A percentile compares a stretch with the other conserved stretches of the same genome.
Evolutionary conservation across 352 stramenopile genomes (phyloP).

Genomic region (Phytophthora boehmeriae): DNA sequence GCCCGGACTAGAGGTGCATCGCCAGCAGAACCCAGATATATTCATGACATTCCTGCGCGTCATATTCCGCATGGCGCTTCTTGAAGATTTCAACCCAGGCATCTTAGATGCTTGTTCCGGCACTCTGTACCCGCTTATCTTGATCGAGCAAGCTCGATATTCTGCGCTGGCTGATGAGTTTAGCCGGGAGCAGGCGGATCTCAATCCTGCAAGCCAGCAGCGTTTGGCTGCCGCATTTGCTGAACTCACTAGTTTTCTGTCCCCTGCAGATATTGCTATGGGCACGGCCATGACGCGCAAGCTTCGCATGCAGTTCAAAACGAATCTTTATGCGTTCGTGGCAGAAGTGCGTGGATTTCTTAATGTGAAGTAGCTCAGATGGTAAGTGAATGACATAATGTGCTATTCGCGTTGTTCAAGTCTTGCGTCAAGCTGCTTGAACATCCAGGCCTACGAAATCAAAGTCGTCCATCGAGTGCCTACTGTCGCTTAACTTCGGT

Average conservation of each 20-base stretch:
- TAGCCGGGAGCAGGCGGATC: slow-evolving; percentile 47
- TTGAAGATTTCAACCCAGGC: slow-evolving; percentile 78
- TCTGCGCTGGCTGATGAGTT: slow-evolving; percentile 72
- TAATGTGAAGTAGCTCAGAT: slow-evolving; percentile 66
- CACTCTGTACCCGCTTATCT: slow-evolving; percentile 80
- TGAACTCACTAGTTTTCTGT: slow-evolving; percentile 71
- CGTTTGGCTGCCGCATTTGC: slow-evolving; percentile 65
- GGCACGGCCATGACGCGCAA: slow-evolving; percentile 67
- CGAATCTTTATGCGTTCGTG: slow-evolving; percentile 82
- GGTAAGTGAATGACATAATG: slow-evolving; percentile 2
- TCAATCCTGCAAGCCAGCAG: slow-evolving; percentile 51
- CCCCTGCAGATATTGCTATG: slow-evolving; percentile 63
- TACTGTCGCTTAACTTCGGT: slow-evolving; percentile 8
- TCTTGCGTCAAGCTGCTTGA: slow-evolving; percentile 7
- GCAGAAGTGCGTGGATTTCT: slow-evolving; percentile 84
- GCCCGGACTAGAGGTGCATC: slow-evolving; percentile 53
- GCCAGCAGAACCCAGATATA: slow-evolving; percentile 54
- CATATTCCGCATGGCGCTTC: slow-evolving; percentile 81
- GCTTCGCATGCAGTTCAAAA: slow-evolving; percentile 80
- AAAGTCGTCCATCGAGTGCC: slow-evolving; percentile 39
- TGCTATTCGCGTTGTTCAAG: not conserved
- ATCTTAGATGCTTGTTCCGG: slow-evolving; percentile 75
- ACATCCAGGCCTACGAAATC: slow-evolving; percentile 31
- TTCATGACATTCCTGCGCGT: slow-evolving; percentile 79
- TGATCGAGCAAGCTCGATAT: slow-evolving; percentile 79